Base-by-base conservation (phyloP, 371 early-diverging fungal species). In the Apophysomyces ossiformis region DNA sequence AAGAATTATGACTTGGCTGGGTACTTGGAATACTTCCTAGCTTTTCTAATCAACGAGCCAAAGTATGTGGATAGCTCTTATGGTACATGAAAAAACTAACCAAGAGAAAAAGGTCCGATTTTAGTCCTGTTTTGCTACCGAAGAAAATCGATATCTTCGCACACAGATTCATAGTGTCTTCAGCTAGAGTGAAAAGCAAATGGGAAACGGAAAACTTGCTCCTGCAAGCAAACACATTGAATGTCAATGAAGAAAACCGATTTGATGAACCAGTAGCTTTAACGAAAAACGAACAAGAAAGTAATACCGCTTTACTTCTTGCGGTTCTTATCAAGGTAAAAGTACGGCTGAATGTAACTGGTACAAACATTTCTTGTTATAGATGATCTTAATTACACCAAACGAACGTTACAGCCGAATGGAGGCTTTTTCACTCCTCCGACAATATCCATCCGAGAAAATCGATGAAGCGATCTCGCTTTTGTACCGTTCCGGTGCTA, bases 1-100 rank as follows among this genome's bases (percentile, higher is more conserved):
- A 26, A n/a, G 0, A 13, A 67, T 15, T 72, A 46, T 59, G 68
- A 72, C 44, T 32, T 72, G 11, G 21, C 38, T 18, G 65, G 60
- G 12, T 58, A 68, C n/a, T 45, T 72, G 15, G 66, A 68, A 21
- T 65, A 68, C 36, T 72, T 72, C 58, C 32, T 72, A 5, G 26
- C n/a, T 7, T 37, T 58, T n/a, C 18, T 65, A 4, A 57, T 57
- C 13, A n/a, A 56, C 5, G 13, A 12, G n/a, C 50, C 59, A 4
- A 50, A 9, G 54, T 50, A 50, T 18, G 54, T 50, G 16, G 1
- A 47, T 15, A 47, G 12, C 15, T 7, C 13, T n/a, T 7, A 47
- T 1, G 16, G 47, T n/a, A 16, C 18, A 9, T 50, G 11, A 50
- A 4, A 50, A 50, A 11, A 9, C 8, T 50, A 50, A 50, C 54